Base-by-base conservation (phyloP, 495 filamentous ascomycete species). In the Hyaloscypha finlandica region DNA sequence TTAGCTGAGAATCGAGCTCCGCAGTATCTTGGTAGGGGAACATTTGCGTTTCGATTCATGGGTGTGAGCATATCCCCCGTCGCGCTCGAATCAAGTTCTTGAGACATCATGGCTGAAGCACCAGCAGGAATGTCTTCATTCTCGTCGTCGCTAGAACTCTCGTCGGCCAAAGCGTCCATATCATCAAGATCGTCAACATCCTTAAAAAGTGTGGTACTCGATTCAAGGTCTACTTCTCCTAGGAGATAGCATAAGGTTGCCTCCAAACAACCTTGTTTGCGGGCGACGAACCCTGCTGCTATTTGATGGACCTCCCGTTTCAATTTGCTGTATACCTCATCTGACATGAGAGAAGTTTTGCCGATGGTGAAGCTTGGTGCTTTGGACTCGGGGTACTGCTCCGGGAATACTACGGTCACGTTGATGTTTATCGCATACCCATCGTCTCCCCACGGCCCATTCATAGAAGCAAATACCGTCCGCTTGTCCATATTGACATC, bases 71-170 rank as follows among this genome's bases (percentile, higher is more conserved):
- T 80, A n/a, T 77, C 76, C 59, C 82, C 82, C 16, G 81, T 76
- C 9, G 77, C 79, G 68, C 80, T 84, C 6, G 78, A 79, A 57
- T 78, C 81, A 11, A 85, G 72, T 56, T 85, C 84, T 66, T 85
- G 83, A 2, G 83, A 86, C 82, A 86, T 83, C 64, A 79, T 80
- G 16, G 78, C 81, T 2, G 83, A 84, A 19, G 79, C 81, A 4
- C 81, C 80, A 5, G 80, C 53, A 0, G 81, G 81, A 35, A 90
- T 87, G 37, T 83, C 80, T 22, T 81, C 83, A 66, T 95, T 93
- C 66, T 93, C 92, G 63, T 95, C 92, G 61, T 97, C 94, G 71
- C 92, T 96, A 16, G 92, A 96, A 64, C 86, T 91, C 63, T 89
- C 86, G 55, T 86, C 85, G 9, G 80, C 83, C 16, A 86, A 76